These are phyloP conservation scores for Yarrowia divulgata DNA, from an alignment of 805 yeast species.

Conservation along the genomic window DNA sequence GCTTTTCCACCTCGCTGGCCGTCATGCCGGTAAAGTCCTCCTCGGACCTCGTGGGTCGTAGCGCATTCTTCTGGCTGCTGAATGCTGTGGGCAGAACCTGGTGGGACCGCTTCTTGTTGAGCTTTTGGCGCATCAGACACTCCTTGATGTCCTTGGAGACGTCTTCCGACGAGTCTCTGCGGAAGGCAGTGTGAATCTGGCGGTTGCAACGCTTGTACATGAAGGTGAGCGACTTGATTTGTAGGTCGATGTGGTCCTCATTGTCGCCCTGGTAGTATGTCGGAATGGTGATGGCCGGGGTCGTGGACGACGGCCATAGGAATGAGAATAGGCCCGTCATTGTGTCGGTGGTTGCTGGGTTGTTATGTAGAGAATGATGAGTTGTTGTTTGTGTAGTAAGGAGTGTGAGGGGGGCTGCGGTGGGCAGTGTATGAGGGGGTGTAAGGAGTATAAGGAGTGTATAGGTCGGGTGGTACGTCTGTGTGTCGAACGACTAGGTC, in stretches of 20 bases:
- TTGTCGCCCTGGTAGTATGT: constrained; percentile 55
- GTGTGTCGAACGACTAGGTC: background rate
- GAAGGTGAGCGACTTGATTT: constrained; percentile 65
- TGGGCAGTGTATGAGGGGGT: background rate
- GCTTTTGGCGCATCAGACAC: constrained; percentile 33
- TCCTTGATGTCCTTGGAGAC: constrained; percentile 19
- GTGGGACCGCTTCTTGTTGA: constrained; percentile 28
- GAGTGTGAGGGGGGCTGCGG: background rate
- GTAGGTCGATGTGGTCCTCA: constrained; percentile 68
- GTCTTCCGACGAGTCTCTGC: constrained; percentile 32
- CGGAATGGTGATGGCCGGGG: constrained; percentile 58
- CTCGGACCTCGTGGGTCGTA: constrained; percentile 26
- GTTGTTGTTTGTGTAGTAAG: background rate
- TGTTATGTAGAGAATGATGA: background rate
- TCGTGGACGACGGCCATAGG: constrained; percentile 44
- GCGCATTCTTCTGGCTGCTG: background rate
- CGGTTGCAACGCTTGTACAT: constrained; percentile 59
- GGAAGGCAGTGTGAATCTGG: constrained; percentile 23
- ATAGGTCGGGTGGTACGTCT: background rate
- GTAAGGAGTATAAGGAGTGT: constrained; percentile 6
- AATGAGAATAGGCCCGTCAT: constrained; percentile 43
- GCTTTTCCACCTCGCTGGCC: constrained; percentile 50
- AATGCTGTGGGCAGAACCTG: constrained; percentile 23
- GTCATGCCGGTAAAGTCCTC: constrained; percentile 44
- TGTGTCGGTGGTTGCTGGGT: no score